Conservation (phyloP, 495 filamentous ascomycete genomes). For the Aspergillus ostianus region DNA sequence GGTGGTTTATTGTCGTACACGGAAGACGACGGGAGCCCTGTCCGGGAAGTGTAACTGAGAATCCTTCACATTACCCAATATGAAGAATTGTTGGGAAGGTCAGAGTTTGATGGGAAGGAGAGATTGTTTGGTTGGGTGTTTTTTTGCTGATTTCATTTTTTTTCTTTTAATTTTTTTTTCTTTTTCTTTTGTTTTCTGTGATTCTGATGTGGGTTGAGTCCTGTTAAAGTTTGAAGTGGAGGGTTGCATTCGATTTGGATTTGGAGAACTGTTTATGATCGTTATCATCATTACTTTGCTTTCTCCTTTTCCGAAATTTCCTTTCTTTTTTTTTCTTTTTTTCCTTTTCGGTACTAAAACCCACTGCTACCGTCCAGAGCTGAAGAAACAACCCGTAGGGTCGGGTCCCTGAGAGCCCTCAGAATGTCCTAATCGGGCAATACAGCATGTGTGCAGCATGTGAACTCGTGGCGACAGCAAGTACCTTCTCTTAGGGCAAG, state of each 20-base stretch:
- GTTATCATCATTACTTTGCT: background rate
- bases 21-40: background rate
- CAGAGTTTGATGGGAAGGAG: too few species aligned
- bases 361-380: background rate
- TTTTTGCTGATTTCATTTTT: too few species aligned
- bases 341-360: background rate
- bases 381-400: background rate
- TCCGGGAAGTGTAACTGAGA: background rate
- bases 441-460: background rate
- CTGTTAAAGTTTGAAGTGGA: background rate
- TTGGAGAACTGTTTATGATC: background rate
- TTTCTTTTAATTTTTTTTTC: background rate
- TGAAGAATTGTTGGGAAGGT: too few species aligned
- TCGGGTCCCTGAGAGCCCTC: background rate
- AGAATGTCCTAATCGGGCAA: background rate
- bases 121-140: too few species aligned
- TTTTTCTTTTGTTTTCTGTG: slow-evolving; percentile 2
- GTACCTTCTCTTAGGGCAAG: background rate
- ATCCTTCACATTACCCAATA: too few species aligned
- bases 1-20: background rate
- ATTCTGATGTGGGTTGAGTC: background rate
- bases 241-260: background rate
- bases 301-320: background rate
- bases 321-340: background rate
- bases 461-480: background rate